These are phyloP conservation scores for Discostella stelligera DNA, from an alignment of 352 stramenopile genomes.

Conservation along the genomic window DNA sequence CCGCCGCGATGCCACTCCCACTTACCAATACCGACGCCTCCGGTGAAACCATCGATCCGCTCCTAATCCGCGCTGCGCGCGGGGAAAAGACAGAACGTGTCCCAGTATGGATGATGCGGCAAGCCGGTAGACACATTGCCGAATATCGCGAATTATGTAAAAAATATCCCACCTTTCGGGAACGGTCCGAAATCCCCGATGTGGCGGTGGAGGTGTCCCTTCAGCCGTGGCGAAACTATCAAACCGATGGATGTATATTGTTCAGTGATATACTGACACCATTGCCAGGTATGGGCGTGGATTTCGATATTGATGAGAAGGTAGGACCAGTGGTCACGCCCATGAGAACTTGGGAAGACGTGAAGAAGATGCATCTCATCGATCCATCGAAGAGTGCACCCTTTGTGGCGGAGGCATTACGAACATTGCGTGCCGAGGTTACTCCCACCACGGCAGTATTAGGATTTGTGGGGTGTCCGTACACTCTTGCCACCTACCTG, in stretches of 20 bases:
- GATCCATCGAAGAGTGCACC: conserved; percentile 65
- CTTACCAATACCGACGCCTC: conserved; percentile 31
- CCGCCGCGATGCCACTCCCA: conserved; percentile 8
- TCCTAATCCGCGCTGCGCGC: conserved; percentile 83
- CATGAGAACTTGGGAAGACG: conserved; percentile 74
- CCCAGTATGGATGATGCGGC: conserved; percentile 90
- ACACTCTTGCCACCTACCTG: conserved; percentile 87
- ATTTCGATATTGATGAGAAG: conserved; percentile 87
- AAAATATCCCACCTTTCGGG: conserved; percentile 84
- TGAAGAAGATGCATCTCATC: conserved; percentile 81
- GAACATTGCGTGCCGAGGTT: conserved; percentile 72
- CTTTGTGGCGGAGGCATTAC: conserved; percentile 74
- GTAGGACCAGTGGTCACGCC: conserved; percentile 73
- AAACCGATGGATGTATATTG: conserved; percentile 87
- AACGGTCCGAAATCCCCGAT: conserved; percentile 85
- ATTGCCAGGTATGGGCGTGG: conserved; percentile 85
- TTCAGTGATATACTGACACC: conserved; percentile 89
- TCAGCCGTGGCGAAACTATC: conserved; percentile 87
- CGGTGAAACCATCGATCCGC: conserved; percentile 50
- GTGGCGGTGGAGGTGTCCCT: conserved; percentile 86
- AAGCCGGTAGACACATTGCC: conserved; percentile 86
- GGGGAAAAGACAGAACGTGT: conserved; percentile 85
- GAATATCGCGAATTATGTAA: conserved; percentile 86
- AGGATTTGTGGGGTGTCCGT: conserved; percentile 86
- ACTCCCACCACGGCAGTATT: conserved; percentile 79